These are phyloP conservation scores for Botryotinia narcissicola DNA, from an alignment of 2,329 filamentous ascomycete species.

Conservation along the genomic window DNA sequence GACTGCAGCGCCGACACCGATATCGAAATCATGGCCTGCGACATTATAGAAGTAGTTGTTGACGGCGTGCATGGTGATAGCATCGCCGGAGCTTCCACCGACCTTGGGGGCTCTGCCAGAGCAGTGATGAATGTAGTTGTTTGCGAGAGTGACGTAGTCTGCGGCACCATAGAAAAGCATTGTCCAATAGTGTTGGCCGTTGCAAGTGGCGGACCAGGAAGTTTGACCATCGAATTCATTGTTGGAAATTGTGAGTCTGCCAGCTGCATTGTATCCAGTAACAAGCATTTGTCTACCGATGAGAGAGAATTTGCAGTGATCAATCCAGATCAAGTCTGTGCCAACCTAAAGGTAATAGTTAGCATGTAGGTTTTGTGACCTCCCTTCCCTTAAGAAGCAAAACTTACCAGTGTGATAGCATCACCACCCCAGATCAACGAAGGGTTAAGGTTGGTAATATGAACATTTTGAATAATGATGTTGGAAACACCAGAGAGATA, in stretches of 20 bases:
- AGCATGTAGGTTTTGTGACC: background rate
- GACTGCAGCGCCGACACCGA: constrained; percentile 34
- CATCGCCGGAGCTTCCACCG: constrained; percentile 29
- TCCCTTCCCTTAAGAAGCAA: background rate
- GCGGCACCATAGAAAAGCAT: constrained; percentile 42
- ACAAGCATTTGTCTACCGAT: constrained; percentile 43
- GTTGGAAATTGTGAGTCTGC: constrained; percentile 46
- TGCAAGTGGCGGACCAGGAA: constrained; percentile 44
- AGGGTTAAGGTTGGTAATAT: constrained; percentile 39
- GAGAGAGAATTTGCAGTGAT: constrained; percentile 38
- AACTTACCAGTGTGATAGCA: constrained; percentile 35
- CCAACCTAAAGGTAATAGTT: constrained; percentile 22
- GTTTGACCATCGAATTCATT: constrained; percentile 46
- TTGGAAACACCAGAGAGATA: constrained; percentile 31
- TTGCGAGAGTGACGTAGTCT: constrained; percentile 42
- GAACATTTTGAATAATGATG: constrained; percentile 34
- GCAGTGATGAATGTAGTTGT: constrained; percentile 45
- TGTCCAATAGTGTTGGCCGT: constrained; percentile 48
- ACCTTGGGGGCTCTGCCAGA: constrained; percentile 46
- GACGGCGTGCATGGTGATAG: constrained; percentile 41
- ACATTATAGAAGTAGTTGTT: constrained; percentile 44
- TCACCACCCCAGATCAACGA: constrained; percentile 42
- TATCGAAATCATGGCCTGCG: constrained; percentile 46
- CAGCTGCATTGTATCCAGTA: constrained; percentile 36
- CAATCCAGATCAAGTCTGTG: constrained; percentile 40